Evolutionary conservation across 2,329 filamentous ascomycete genomes (phyloP).

Genomic region (Dactylellina sp.): DNA sequence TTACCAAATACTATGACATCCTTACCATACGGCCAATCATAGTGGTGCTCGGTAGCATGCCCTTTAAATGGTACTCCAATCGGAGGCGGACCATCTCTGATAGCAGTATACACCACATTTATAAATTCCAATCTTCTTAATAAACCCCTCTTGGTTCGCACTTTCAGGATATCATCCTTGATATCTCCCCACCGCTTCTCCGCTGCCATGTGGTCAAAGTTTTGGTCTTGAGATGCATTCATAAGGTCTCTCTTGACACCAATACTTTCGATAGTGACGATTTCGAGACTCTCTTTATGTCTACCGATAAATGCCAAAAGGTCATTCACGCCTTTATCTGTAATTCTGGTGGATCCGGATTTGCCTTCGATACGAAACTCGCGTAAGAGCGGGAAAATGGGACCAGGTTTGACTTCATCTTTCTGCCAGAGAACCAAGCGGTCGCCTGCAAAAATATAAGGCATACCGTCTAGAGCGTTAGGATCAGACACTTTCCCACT

Average conservation of each 20-base stretch:
- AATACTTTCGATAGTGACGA: conserved; percentile 6
- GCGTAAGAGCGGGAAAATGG: conserved; percentile 11
- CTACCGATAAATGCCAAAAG: conserved; percentile 9
- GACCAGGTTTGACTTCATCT: not conserved
- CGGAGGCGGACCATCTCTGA: conserved; percentile 14
- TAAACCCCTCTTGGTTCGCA: not conserved
- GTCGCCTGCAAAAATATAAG: too few species aligned
- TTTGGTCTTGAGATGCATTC: not conserved
- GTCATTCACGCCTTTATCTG: not conserved
- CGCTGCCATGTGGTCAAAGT: not conserved
- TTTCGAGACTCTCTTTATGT: conserved; percentile 4
- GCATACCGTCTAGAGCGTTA: not conserved
- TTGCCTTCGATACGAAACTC: conserved; percentile 16
- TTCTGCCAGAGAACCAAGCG: too few species aligned
- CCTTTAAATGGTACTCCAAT: not conserved
- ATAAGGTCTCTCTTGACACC: not conserved
- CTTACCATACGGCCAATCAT: conserved; percentile 43
- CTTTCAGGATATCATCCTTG: not conserved
- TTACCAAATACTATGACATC: not conserved
- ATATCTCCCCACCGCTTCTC: not conserved
- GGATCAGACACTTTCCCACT: not conserved
- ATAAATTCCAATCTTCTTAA: conserved; percentile 2
- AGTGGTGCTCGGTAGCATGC: conserved; percentile 3
- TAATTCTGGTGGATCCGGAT: conserved; percentile 5
- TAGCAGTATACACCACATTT: not conserved